Evolutionary conservation across 345 rosid species (phyloP), one percentile per base, ranked within the genome.

Genomic region (Theobroma cacao): DNA sequence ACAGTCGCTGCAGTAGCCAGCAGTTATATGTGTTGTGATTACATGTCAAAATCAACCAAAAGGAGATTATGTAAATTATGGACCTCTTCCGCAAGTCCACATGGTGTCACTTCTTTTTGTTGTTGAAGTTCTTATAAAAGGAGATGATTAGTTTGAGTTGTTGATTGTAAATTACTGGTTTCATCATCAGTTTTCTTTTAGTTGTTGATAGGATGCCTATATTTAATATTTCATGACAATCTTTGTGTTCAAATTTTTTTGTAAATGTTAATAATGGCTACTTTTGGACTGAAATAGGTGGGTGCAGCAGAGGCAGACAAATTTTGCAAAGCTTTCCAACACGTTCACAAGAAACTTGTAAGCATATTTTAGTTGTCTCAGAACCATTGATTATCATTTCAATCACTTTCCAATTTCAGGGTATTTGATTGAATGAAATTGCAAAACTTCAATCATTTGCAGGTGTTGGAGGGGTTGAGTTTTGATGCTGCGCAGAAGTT

Each of bases 271-370:
- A n/a, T 34, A 65, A 14, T 31, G 47, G 61, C 36, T 30, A 28
- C 64, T 73, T 55, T 7, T 24, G 22, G 76, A 65, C 36, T 36
- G 31, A 43, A 78, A 58, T 75, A 95, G 98, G 86, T 93, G 61
- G 91, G 97, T 45, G 80, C 86, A 38, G 88, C 80, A 26, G 97
- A 91, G 64, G 97, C 97, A 1, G 90, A 91, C 79, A 87, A 86
- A 66, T 90, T 95, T 85, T 95, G 95, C 89, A 75, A 84, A 80
- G 90, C 92, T 58, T 95, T 93, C 60, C 90, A 87, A 80, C 85
- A 85, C 82, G 81, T 90, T 75, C 99, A 95, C 88, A 87, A 81
- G 85, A 91, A 88, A 89, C 93, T 92, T 65, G 98, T 92, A 88
- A 52, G 89, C 69, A 59, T 50, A 28, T 72, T 72, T 52, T 72